phyloP scores from a whole-genome alignment of 345 rosid genomes.

The Populus pruinosa region DNA sequence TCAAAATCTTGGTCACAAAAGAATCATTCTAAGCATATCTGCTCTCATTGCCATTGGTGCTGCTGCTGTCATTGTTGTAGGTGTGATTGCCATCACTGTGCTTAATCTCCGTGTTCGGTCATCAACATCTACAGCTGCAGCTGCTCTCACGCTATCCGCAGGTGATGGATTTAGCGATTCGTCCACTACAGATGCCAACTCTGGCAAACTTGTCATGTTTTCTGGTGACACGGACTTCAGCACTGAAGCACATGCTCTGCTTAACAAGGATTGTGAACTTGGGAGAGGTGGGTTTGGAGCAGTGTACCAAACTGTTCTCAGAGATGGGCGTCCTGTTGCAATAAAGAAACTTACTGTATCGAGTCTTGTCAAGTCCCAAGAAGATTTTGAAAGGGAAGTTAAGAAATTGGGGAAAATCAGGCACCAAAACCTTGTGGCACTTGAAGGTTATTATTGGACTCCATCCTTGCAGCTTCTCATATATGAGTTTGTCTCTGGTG shows the following conservation, averaged over 20 bases:
- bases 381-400: conserved; percentile 87
- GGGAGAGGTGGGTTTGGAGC: conserved; percentile 98
- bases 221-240: conserved; percentile 92
- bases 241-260: conserved; percentile 84
- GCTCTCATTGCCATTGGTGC: conserved; percentile 95
- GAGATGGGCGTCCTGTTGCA: conserved; percentile 78
- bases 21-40: conserved; percentile 87
- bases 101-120: conserved; percentile 81
- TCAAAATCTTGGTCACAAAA: conserved; percentile 52
- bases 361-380: conserved; percentile 92
- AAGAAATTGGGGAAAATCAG: conserved; percentile 78
- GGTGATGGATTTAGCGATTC: conserved; percentile 84
- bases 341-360: conserved; percentile 98
- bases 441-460: conserved; percentile 99
- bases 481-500: conserved; percentile 75
- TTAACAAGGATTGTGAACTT: conserved; percentile 95
- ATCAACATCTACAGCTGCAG: conserved; percentile 58
- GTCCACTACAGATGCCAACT: conserved; percentile 81
- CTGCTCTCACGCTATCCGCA: conserved; percentile 60
- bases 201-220: conserved; percentile 99
- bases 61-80: conserved; percentile 87
- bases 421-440: conserved; percentile 74
- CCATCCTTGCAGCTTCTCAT: conserved; percentile 85
- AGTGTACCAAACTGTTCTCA: conserved; percentile 75
- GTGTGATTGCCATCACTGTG: conserved; percentile 87